Evolutionary conservation across 495 filamentous ascomycete species (phyloP).

Genomic region (Lasiosphaeria ovina): DNA sequence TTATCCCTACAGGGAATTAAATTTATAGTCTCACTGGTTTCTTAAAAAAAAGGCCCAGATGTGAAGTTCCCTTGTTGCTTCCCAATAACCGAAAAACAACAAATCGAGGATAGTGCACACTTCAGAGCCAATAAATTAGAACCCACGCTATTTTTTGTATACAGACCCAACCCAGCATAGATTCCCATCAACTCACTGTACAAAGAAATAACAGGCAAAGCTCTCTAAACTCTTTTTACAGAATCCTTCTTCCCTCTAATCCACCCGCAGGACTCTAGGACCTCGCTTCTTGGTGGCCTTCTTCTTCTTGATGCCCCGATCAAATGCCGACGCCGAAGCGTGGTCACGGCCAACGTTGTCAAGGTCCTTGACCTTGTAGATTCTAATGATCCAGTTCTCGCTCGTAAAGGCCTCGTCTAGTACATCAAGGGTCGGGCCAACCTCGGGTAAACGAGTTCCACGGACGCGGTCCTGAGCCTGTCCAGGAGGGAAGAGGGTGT

Average conservation of each 20-base stretch:
- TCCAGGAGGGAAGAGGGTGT: constrained; percentile 84
- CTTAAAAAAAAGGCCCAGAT: neutral
- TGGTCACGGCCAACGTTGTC: constrained; percentile 95
- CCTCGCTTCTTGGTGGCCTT: constrained; percentile 76
- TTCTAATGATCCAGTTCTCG: constrained; percentile 99
- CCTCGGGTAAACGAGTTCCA: constrained; percentile 72
- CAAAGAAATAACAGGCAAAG: constrained; percentile 15
- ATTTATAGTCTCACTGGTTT: too few species aligned
- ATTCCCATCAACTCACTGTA: constrained; percentile 16
- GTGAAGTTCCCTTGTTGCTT: neutral
- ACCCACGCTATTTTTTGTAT: constrained; percentile 22
- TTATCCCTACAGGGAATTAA: too few species aligned
- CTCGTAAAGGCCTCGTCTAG: constrained; percentile 97
- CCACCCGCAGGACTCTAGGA: constrained; percentile 75
- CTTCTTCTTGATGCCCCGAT: constrained; percentile 93
- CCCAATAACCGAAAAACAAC: neutral
- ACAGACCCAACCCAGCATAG: constrained; percentile 20
- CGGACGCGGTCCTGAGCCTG: constrained; percentile 92
- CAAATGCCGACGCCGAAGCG: constrained; percentile 78
- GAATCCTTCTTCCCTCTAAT: constrained; percentile 50
- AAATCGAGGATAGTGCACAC: neutral
- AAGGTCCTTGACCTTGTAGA: constrained; percentile 99
- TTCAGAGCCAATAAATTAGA: constrained; percentile 10
- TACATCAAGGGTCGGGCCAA: constrained; percentile 81
- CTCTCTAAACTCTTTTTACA: constrained; percentile 23